These are phyloP conservation scores for Arachis monticola DNA, from an alignment of 331 rosid genomes.

Conservation along the genomic window DNA sequence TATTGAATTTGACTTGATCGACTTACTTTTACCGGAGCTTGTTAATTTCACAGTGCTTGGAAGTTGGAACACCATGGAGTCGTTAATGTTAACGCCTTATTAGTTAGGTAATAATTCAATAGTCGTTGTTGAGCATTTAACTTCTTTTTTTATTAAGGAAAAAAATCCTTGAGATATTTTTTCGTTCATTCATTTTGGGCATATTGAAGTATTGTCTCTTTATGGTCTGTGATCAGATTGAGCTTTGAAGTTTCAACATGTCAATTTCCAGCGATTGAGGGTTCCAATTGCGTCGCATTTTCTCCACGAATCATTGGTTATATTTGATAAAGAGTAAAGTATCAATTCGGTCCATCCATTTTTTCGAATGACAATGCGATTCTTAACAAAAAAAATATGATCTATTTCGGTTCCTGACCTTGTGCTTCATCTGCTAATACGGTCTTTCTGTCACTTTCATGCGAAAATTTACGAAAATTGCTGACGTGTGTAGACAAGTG, in stretches of 20 bases:
- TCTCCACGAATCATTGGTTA: neutral
- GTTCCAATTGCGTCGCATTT: neutral
- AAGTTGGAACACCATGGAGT: neutral
- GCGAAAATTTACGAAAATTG: too few relatives aligned
- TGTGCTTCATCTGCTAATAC: too few relatives aligned
- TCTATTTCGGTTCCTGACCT: too few relatives aligned
- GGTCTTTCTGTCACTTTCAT: too few relatives aligned
- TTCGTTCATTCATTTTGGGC: neutral
- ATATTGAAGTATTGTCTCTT: neutral
- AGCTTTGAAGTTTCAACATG: neutral
- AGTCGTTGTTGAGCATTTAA: neutral
- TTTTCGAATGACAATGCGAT: too few relatives aligned
- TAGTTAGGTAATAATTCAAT: neutral
- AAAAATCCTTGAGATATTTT: neutral
- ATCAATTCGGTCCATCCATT: too few relatives aligned
- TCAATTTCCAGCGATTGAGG: neutral
- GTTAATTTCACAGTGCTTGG: neutral
- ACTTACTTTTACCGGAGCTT: neutral
- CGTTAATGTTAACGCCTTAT: neutral
- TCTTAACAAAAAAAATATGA: too few relatives aligned
- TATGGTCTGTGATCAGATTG: neutral
- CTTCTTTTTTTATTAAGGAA: neutral
- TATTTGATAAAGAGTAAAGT: too few relatives aligned
- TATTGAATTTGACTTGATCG: neutral
- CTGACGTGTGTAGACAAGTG: too few relatives aligned